A percentile compares a stretch with the other conserved stretches of the same genome.
Evolutionary conservation across 179 eudicot species (phyloP).

Genomic region (Silene coronaria): DNA sequence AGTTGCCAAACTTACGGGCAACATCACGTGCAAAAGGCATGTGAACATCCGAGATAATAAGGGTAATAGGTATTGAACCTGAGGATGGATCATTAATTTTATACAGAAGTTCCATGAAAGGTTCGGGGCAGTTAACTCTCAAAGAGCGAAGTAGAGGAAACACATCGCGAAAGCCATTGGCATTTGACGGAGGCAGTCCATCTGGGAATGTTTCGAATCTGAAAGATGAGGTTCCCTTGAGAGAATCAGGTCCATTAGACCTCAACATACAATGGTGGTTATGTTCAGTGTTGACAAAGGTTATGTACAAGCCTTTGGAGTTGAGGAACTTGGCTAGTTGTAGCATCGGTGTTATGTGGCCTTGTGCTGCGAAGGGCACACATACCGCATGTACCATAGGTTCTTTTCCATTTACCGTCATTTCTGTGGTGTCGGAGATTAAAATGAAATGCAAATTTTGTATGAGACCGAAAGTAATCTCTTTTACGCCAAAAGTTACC

Average conservation of each 20-base stretch:
- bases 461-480: background rate
- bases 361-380: slow-evolving; percentile 17
- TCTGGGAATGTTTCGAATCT: slow-evolving; percentile 12
- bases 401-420: background rate
- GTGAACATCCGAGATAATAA: slow-evolving; percentile 7
- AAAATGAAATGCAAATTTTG: background rate
- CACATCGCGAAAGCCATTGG: slow-evolving; percentile 2
- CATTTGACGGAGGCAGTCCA: slow-evolving; percentile 12
- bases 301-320: slow-evolving; percentile 9
- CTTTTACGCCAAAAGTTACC: too few species aligned
- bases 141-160: slow-evolving; percentile 7
- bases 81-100: background rate
- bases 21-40: slow-evolving; percentile 16
- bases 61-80: slow-evolving; percentile 12
- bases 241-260: slow-evolving; percentile 8
- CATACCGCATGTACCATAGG: slow-evolving; percentile 8
- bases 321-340: slow-evolving; percentile 17
- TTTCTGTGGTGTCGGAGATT: background rate
- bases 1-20: slow-evolving; percentile 3
- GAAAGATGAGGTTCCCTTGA: slow-evolving; percentile 7
- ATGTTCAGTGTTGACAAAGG: slow-evolving; percentile 10
- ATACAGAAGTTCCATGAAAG: slow-evolving; percentile 4
- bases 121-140: background rate
- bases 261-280: slow-evolving; percentile 8
- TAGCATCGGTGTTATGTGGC: slow-evolving; percentile 20